Evolutionary conservation across 2,329 filamentous ascomycete species (phyloP), one percentile per base, ranked within the genome.

Genomic region (Epichloe scottii): DNA sequence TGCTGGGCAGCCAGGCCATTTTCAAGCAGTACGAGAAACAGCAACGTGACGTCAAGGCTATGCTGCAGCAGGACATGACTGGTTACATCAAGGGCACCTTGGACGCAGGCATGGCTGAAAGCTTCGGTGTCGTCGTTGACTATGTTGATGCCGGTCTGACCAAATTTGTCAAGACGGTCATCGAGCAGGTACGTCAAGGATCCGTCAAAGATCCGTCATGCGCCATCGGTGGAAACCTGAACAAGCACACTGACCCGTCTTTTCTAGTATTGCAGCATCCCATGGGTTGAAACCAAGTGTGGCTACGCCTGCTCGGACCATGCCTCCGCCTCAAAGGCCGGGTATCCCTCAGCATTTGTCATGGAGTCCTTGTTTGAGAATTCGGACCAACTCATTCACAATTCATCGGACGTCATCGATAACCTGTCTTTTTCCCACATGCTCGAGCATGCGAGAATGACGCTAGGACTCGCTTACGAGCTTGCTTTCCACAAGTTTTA

Each of bases 51-150:
- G 77, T 97, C 66, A 94, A 91, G 71, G 91, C 91, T 35, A 97
- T 97, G 93, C 79, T 97, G 50, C 91, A 97, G 72, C 91, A 97
- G 69, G 91, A 97, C 68, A 97, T 97, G 91, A 95, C 89, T 1
- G 91, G 91, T 17, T 96, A 85, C 65, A 78, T 89, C 5, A 81
- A 90, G 65, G 84, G 83, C 61, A 95, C 89, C 0, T 71, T 93
- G 19, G 86, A 93, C 57, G 84, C 87, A 3, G 89, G 89, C 53
- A 76, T 87, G 67, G 78, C 82, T 5, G 91, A 96, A 74, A 85
- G 82, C 44, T 87, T 97, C 3, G 91, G 91, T 42, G 87, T 97
- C 48, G 95, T 97, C 61, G 89, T 87, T 4, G 91, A 97, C 68
- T 96, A 78, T 60, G 91, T 97, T 43, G 86, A 96, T 64, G 72